A percentile compares a stretch with the other conserved stretches of the same genome.
Evolutionary conservation across 768 basidiomycete species (phyloP).

Genomic region (Kwoniella sp.): DNA sequence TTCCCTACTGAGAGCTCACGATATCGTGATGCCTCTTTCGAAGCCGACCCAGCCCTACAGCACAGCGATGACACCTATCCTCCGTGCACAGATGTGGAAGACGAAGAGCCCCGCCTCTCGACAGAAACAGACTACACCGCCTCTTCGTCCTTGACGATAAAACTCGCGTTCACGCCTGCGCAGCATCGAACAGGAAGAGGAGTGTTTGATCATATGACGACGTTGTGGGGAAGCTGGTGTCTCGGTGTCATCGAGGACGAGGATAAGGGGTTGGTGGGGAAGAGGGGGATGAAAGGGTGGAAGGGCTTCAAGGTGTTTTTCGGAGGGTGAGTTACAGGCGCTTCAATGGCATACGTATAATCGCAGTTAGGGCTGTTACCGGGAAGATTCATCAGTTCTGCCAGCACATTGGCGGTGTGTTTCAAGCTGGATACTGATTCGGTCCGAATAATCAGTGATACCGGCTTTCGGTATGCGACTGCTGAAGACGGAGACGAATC

Average conservation of each 20-base stretch:
- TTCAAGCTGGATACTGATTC: neutral
- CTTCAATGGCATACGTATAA: too few species aligned
- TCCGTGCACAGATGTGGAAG: neutral
- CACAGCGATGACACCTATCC: slow-evolving; percentile 12
- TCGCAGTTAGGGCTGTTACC: too few species aligned
- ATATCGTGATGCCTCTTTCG: neutral
- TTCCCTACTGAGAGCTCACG: slow-evolving; percentile 26
- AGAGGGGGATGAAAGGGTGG: slow-evolving; percentile 45
- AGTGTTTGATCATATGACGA: slow-evolving; percentile 54
- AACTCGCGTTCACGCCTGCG: slow-evolving; percentile 53
- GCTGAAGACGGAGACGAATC: slow-evolving; percentile 39
- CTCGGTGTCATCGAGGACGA: slow-evolving; percentile 42
- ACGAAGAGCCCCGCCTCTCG: neutral
- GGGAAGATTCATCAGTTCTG: too few species aligned
- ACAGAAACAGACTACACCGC: slow-evolving; percentile 10
- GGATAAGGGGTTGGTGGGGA: slow-evolving; percentile 15
- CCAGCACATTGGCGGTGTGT: too few species aligned
- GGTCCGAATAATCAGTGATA: slow-evolving; percentile 40
- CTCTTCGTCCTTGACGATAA: slow-evolving; percentile 32
- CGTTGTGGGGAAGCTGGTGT: slow-evolving; percentile 54
- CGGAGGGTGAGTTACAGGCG: slow-evolving; percentile 45
- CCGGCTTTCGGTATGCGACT: slow-evolving; percentile 54
- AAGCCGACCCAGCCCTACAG: neutral
- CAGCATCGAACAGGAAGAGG: slow-evolving; percentile 55
- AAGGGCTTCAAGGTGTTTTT: slow-evolving; percentile 52